Evolutionary conservation across 2,329 filamentous ascomycete genomes (phyloP).

Genomic region (Trichoderma cornu-damae): DNA sequence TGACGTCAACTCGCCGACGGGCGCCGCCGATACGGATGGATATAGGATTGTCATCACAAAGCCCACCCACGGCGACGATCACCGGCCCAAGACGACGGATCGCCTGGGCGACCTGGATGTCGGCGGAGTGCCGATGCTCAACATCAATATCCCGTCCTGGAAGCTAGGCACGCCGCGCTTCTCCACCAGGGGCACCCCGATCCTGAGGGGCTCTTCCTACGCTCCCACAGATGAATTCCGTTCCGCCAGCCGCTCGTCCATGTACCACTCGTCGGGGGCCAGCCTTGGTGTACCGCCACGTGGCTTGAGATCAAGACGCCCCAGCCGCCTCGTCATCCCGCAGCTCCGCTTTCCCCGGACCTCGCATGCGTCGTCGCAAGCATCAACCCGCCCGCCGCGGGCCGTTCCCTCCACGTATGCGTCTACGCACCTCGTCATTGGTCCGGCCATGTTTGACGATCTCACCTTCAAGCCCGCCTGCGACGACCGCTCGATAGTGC

Average conservation of each 20-base stretch:
- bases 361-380: slow-evolving; percentile 28
- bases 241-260: slow-evolving; percentile 53
- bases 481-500: slow-evolving; percentile 75
- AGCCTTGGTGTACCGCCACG: slow-evolving; percentile 25
- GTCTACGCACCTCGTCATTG: slow-evolving; percentile 49
- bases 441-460: slow-evolving; percentile 74
- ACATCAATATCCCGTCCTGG: slow-evolving; percentile 78
- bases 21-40: slow-evolving; percentile 58
- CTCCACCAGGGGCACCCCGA: slow-evolving; percentile 67
- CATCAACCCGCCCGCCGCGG: slow-evolving; percentile 39
- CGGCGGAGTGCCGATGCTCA: slow-evolving; percentile 50
- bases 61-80: slow-evolving; percentile 48
- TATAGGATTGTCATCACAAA: slow-evolving; percentile 79
- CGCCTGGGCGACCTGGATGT: slow-evolving; percentile 51
- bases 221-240: slow-evolving; percentile 67
- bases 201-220: slow-evolving; percentile 76
- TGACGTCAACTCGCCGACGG: slow-evolving; percentile 51
- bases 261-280: slow-evolving; percentile 36
- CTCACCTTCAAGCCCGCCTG: slow-evolving; percentile 73
- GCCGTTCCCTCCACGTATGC: slow-evolving; percentile 43
- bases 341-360: slow-evolving; percentile 30
- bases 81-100: slow-evolving; percentile 59
- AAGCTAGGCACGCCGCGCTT: slow-evolving; percentile 78
- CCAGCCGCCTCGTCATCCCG: slow-evolving; percentile 37
- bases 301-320: slow-evolving; percentile 31